phyloP scores from a whole-genome alignment of 192 early-diverging fungal genomes.

The Podila minutissima region DNA sequence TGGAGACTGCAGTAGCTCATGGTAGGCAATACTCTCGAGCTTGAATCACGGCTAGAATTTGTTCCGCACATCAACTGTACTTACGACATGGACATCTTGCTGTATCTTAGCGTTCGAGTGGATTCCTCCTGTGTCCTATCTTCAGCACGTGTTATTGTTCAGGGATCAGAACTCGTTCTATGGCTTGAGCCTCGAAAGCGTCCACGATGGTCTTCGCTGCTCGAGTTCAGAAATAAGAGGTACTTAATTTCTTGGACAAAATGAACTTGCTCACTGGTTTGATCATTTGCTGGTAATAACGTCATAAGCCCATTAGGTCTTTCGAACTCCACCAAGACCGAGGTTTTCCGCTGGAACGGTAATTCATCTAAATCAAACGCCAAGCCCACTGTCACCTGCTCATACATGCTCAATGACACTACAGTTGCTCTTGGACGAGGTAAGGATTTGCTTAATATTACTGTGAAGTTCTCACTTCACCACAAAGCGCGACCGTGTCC shows the following conservation, averaged over 20 bases:
- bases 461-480: no score
- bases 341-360: not conserved
- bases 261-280: no score
- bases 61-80: no score
- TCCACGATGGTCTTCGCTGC: constrained; percentile 10
- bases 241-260: no score
- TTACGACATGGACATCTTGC: no score
- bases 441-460: constrained; percentile 29
- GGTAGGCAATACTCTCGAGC: not conserved
- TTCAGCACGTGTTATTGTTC: not conserved
- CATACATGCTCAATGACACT: constrained; percentile 61
- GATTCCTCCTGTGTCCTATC: not conserved
- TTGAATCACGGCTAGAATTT: not conserved
- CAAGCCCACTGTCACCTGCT: constrained; percentile 47
- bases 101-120: not conserved
- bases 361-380: not conserved
- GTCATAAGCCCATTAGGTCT: not conserved
- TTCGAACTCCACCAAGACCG: not conserved
- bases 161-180: not conserved
- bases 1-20: not conserved
- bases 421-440: constrained; percentile 75
- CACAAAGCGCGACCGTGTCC: not conserved
- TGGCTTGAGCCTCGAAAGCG: not conserved
- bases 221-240: constrained; percentile 3
- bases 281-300: no score